A percentile compares a stretch with the other conserved stretches of the same genome.
Evolutionary conservation across 345 rosid genomes (phyloP).

Genomic region (Boechera divaricarpa): DNA sequence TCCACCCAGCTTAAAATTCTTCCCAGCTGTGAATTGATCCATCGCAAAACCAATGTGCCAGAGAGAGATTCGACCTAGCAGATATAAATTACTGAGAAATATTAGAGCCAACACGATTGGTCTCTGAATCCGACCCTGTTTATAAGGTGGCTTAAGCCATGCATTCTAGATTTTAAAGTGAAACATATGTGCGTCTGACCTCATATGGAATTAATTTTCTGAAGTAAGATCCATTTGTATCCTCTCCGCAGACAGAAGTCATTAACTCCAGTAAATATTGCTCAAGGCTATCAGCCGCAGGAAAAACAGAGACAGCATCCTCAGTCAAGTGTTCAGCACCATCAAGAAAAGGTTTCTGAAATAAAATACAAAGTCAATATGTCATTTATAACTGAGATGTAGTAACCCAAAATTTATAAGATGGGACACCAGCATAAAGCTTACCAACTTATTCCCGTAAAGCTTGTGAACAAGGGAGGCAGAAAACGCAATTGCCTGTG

Average conservation of each 20-base stretch:
- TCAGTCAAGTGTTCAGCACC: conserved; percentile 88
- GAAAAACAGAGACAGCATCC: conserved; percentile 90
- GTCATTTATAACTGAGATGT: conserved; percentile 31
- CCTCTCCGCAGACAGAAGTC: conserved; percentile 64
- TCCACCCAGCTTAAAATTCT: conserved; percentile 94
- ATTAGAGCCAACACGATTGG: conserved; percentile 29
- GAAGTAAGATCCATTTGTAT: conserved; percentile 62
- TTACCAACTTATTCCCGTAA: conserved; percentile 89
- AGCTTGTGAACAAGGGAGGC: conserved; percentile 91
- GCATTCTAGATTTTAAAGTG: conserved; percentile 23
- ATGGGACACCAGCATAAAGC: conserved; percentile 42
- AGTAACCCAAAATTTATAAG: conserved; percentile 28
- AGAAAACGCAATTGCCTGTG: conserved; percentile 71
- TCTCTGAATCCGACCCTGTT: neutral
- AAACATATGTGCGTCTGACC: conserved; percentile 51
- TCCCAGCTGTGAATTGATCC: conserved; percentile 94
- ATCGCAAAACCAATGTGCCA: conserved; percentile 92
- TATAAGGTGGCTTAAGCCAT: conserved; percentile 28
- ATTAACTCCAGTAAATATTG: conserved; percentile 72
- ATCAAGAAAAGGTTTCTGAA: conserved; percentile 96
- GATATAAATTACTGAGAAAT: conserved; percentile 7
- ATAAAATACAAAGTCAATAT: conserved; percentile 36
- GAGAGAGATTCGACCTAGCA: conserved; percentile 82
- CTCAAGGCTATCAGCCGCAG: conserved; percentile 91
- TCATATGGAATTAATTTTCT: conserved; percentile 77